Percentiles rank a stretch among this genome's conserved stretches.
Conservation (phyloP, 306 rosid species). For the Crataegus laevigata region DNA sequence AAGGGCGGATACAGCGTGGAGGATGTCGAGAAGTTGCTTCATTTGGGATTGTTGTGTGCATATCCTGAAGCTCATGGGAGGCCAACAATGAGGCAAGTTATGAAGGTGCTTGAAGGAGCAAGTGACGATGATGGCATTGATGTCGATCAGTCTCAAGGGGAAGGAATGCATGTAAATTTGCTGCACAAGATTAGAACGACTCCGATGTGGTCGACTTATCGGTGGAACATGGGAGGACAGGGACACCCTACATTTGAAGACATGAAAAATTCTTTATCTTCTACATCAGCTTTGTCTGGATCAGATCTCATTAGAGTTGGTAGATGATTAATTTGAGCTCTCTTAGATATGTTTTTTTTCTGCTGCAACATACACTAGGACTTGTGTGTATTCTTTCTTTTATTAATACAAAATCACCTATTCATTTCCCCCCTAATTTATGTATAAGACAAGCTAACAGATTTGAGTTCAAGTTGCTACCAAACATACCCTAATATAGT, state of each 20-base stretch:
- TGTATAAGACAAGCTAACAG: not conserved
- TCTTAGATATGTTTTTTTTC: not conserved
- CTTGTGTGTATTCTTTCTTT: not conserved
- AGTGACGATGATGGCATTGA: not conserved
- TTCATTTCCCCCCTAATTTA: not conserved
- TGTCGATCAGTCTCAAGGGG: slow-evolving; percentile 3
- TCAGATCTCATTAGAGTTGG: not conserved
- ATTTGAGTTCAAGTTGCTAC: not conserved
- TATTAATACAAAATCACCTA: not conserved
- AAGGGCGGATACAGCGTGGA: slow-evolving; percentile 20
- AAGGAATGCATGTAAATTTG: not conserved
- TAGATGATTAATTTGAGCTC: not conserved
- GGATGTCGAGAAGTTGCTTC: slow-evolving; percentile 49
- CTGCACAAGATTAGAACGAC: not conserved
- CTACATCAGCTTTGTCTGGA: not conserved
- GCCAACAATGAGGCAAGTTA: slow-evolving; percentile 55
- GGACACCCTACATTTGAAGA: not conserved
- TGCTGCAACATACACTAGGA: not conserved
- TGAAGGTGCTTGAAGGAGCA: slow-evolving; percentile 37
- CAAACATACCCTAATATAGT: no score
- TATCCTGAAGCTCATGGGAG: slow-evolving; percentile 39
- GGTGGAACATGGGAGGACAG: not conserved
- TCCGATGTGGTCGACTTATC: not conserved
- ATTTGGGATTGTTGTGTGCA: slow-evolving; percentile 51
- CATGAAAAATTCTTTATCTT: not conserved